Base-by-base conservation (phyloP, 306 rosid species). In the Medicago lupulina region DNA sequence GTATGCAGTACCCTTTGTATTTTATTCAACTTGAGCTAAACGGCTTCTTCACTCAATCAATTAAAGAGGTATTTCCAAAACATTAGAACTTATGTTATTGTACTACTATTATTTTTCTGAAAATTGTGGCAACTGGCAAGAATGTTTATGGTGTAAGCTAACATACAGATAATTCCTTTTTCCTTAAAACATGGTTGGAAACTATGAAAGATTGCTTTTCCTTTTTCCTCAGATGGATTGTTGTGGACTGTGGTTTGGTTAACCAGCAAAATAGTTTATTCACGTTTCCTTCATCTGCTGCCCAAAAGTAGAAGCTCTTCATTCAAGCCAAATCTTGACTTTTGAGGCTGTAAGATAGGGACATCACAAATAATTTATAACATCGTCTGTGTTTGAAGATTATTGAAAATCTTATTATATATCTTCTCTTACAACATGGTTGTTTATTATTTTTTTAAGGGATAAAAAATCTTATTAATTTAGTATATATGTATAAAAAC, bases 1-100 rank as follows among this genome's bases (percentile, higher is more conserved):
- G 70, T 75, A 15, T 82, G 92, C 76, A 91, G 96, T 93, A 43
- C 96, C 96, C 43, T 87, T 91, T 79, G 83, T 93, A 53, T 81
- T 93, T 76, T 85, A 86, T 81, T 88, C 94, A 66, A 79, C 83
- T 70, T 89, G 88, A 90, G 81, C 66, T 31, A 74, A 76, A 65
- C 59, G 58, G 67, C 75, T 73, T 34, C 67, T 70, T 70, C 58
- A 54, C 50, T 28, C 64, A 46, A 70, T 57, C 75, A 25, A 79
- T 73, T 76, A 41, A 55, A 31, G 85, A 81, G 91, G 94, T 86
- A 87, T 39, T 38, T 84, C 69, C 73, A 51, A 73, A 55, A 21
- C 60, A 79, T 51, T 81, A 53, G 31, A 72, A 53, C 46, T 70
- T 53, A 0, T 28, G 13, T 10, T 71, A 68, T 55, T 51, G 36